phyloP scores from a whole-genome alignment of 192 early-diverging fungal genomes.

The Obelidium mucronatum region DNA sequence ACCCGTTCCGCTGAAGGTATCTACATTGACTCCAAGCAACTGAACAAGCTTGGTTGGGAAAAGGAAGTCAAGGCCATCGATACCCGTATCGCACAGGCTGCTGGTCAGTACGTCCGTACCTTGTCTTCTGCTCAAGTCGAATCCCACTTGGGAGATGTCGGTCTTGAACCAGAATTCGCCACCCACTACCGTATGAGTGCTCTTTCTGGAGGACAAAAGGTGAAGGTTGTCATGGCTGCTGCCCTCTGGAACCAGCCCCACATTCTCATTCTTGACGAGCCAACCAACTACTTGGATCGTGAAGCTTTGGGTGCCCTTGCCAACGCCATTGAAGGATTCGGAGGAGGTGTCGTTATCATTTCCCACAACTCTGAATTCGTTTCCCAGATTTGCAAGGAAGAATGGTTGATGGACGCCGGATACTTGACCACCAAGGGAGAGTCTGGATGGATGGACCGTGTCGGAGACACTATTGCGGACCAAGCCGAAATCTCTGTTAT shows the following conservation, averaged over 20 bases:
- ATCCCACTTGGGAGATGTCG: slow-evolving; percentile 76
- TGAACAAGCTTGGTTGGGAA: slow-evolving; percentile 68
- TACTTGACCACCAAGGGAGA: slow-evolving; percentile 53
- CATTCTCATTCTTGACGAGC: slow-evolving; percentile 82
- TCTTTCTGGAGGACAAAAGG: slow-evolving; percentile 86
- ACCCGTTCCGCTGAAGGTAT: slow-evolving; percentile 57
- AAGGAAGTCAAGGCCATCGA: slow-evolving; percentile 83
- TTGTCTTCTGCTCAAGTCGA: slow-evolving; percentile 72
- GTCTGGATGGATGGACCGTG: slow-evolving; percentile 39
- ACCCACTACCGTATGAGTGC: slow-evolving; percentile 77
- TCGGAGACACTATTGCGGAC: slow-evolving; percentile 54
- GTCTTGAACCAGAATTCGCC: slow-evolving; percentile 79
- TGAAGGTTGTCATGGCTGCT: slow-evolving; percentile 85
- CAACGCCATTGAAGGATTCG: slow-evolving; percentile 75
- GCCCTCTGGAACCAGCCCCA: slow-evolving; percentile 89
- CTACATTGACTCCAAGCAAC: slow-evolving; percentile 31
- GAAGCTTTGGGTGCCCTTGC: slow-evolving; percentile 80
- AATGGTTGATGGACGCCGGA: slow-evolving; percentile 78
- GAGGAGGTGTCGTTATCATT: slow-evolving; percentile 84
- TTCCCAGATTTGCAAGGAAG: slow-evolving; percentile 73
- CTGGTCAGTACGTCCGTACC: slow-evolving; percentile 75
- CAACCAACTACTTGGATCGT: slow-evolving; percentile 79
- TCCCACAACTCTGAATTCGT: slow-evolving; percentile 87
- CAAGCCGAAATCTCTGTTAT: slow-evolving; percentile 52
- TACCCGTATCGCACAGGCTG: slow-evolving; percentile 76